Percentiles rank a stretch among this genome's conserved stretches.
Evolutionary conservation across 495 filamentous ascomycete genomes (phyloP).

Genomic region (Penicillium antarcticum): DNA sequence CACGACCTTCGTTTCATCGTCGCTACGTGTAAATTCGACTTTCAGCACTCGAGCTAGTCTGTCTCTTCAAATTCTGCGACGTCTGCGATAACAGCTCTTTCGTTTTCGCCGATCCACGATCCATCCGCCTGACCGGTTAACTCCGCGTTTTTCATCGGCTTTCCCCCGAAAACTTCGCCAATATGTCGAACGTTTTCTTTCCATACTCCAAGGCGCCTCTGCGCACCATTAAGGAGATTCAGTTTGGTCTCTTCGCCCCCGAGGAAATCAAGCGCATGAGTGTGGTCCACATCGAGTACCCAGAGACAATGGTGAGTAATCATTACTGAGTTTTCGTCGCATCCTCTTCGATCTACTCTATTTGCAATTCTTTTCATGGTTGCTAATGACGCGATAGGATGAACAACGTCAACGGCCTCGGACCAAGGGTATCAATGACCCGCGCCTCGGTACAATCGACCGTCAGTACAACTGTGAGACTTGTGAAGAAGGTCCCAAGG

Average conservation of each 20-base stretch:
- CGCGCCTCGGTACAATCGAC: slow-evolving; percentile 91
- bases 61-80: slow-evolving; percentile 21
- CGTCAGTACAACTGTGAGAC: slow-evolving; percentile 90
- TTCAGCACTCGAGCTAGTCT: slow-evolving; percentile 9
- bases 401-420: slow-evolving; percentile 84
- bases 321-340: background rate
- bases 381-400: slow-evolving; percentile 52
- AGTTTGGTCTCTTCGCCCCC: slow-evolving; percentile 93
- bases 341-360: background rate
- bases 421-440: slow-evolving; percentile 87
- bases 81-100: slow-evolving; percentile 13
- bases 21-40: slow-evolving; percentile 23
- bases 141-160: slow-evolving; percentile 6
- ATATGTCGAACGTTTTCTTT: slow-evolving; percentile 92
- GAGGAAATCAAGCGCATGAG: slow-evolving; percentile 99
- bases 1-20: slow-evolving; percentile 35
- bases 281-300: slow-evolving; percentile 86
- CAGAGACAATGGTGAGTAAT: slow-evolving; percentile 83
- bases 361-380: background rate
- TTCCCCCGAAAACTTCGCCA: slow-evolving; percentile 37
- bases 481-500: slow-evolving; percentile 87
- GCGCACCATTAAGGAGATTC: slow-evolving; percentile 95
- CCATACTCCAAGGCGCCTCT: slow-evolving; percentile 90
- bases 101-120: slow-evolving; percentile 11
- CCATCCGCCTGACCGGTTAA: slow-evolving; percentile 5